Conservation (phyloP, 2,329 filamentous ascomycete species). For the Talaromyces funiculosus region DNA sequence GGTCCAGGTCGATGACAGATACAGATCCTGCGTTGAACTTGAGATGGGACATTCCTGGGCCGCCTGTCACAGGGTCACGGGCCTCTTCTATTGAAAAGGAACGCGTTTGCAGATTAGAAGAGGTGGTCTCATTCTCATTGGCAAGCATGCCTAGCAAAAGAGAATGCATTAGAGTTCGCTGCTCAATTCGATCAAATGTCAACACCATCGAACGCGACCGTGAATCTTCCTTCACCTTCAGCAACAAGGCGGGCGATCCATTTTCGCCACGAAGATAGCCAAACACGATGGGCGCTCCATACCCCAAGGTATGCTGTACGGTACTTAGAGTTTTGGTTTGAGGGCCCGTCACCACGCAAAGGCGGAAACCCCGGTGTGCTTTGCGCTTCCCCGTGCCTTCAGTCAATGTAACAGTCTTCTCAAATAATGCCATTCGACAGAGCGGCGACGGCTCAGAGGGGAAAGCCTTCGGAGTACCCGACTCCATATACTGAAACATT, state of each 20-base stretch:
- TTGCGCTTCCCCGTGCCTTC: slow-evolving; percentile 67
- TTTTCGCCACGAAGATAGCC: slow-evolving; percentile 69
- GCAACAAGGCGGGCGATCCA: slow-evolving; percentile 61
- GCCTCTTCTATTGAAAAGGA: slow-evolving; percentile 57
- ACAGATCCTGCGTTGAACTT: slow-evolving; percentile 34
- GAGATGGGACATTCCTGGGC: slow-evolving; percentile 27
- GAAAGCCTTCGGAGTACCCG: slow-evolving; percentile 65
- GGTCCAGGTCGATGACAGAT: slow-evolving; percentile 65
- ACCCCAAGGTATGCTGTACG: slow-evolving; percentile 63
- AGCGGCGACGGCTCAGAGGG: slow-evolving; percentile 66
- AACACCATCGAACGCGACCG: slow-evolving; percentile 67
- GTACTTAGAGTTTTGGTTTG: slow-evolving; percentile 72
- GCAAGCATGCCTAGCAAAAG: slow-evolving; percentile 68
- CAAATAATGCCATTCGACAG: slow-evolving; percentile 71
- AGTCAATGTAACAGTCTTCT: slow-evolving; percentile 60
- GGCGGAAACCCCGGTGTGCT: slow-evolving; percentile 71
- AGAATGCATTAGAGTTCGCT: slow-evolving; percentile 65
- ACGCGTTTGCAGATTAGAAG: slow-evolving; percentile 62
- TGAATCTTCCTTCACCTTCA: slow-evolving; percentile 63
- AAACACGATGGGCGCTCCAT: slow-evolving; percentile 66
- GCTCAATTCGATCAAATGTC: slow-evolving; percentile 67
- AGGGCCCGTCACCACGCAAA: slow-evolving; percentile 71
- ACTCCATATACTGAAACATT: slow-evolving; percentile 76
- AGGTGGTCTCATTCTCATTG: slow-evolving; percentile 62
- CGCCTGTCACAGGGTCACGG: slow-evolving; percentile 28